phyloP scores from a whole-genome alignment of 225 moss, liverwort and hornwort genomes.

The Thuidium tamariscinum region DNA sequence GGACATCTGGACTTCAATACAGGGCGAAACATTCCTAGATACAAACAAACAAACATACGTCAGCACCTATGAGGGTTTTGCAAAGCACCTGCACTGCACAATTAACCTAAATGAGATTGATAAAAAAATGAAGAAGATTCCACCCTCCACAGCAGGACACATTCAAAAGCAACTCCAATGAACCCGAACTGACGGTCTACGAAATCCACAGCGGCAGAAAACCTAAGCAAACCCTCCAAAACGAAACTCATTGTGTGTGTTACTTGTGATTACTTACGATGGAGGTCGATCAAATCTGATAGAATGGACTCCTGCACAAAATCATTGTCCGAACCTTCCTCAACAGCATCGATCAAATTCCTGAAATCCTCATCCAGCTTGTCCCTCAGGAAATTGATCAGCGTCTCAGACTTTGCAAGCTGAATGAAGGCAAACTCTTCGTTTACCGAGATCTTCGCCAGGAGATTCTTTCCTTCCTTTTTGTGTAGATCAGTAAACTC shows the following conservation, averaged over 20 bases:
- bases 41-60: neutral
- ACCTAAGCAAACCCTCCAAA: neutral
- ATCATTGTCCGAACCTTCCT: conserved; percentile 50
- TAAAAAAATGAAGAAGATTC: neutral
- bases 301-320: conserved; percentile 48
- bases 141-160: neutral
- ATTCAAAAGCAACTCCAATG: neutral
- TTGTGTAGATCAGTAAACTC: conserved; percentile 29
- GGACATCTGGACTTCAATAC: conserved; percentile 22
- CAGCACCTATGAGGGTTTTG: neutral
- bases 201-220: neutral
- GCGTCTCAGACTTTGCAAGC: conserved; percentile 30
- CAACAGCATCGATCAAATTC: conserved; percentile 48
- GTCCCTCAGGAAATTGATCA: conserved; percentile 34
- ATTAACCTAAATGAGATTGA: neutral
- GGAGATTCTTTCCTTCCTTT: conserved; percentile 23
- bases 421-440: conserved; percentile 41
- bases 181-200: neutral
- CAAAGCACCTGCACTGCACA: neutral
- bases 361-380: conserved; percentile 48
- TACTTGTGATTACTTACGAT: conserved; percentile 21
- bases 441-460: conserved; percentile 10
- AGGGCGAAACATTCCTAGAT: conserved; percentile 42
- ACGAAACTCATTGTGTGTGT: neutral
- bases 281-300: conserved; percentile 51